Percentiles rank a stretch among this genome's conserved stretches.
Evolutionary conservation across 2,329 filamentous ascomycete genomes (phyloP).

Genomic region (Clarireedia homoeocarpa): DNA sequence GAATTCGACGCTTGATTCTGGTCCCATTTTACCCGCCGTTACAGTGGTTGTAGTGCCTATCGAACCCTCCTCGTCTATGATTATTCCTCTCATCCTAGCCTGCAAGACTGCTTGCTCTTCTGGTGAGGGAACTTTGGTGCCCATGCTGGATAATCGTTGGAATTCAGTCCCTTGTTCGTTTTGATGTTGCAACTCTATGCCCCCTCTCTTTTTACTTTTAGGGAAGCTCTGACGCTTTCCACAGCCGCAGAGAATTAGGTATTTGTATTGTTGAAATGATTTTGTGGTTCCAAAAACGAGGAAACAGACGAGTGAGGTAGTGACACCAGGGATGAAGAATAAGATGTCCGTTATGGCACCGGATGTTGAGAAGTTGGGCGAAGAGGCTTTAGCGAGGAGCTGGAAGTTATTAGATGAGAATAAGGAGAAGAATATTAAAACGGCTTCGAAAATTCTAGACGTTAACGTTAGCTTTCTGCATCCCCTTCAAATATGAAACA

Average conservation of each 20-base stretch:
- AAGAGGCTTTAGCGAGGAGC: slow-evolving; percentile 17
- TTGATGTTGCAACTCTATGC: background rate
- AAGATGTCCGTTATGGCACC: slow-evolving; percentile 28
- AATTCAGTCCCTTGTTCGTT: slow-evolving; percentile 3
- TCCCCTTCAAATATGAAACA: background rate
- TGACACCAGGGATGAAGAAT: slow-evolving; percentile 34
- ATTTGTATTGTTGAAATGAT: slow-evolving; percentile 26
- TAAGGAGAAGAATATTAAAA: slow-evolving; percentile 34
- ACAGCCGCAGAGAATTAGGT: slow-evolving; percentile 19
- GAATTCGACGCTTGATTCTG: background rate
- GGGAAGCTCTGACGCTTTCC: slow-evolving; percentile 4
- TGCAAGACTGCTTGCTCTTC: slow-evolving; percentile 1
- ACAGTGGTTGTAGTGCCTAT: background rate
- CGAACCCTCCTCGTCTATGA: background rate
- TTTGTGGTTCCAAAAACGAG: slow-evolving; percentile 37
- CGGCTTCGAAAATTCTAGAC: slow-evolving; percentile 31
- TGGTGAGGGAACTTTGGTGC: background rate
- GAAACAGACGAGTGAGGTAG: slow-evolving; percentile 32
- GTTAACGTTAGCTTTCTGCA: background rate
- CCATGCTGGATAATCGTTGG: slow-evolving; percentile 3
- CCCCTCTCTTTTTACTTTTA: slow-evolving; percentile 2
- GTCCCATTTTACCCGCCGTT: background rate
- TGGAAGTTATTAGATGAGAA: slow-evolving; percentile 27
- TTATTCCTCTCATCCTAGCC: slow-evolving; percentile 1
- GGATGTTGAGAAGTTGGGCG: slow-evolving; percentile 30